These are phyloP conservation scores for Trametes coccinea DNA, from an alignment of 768 basidiomycete genomes.

Conservation along the genomic window DNA sequence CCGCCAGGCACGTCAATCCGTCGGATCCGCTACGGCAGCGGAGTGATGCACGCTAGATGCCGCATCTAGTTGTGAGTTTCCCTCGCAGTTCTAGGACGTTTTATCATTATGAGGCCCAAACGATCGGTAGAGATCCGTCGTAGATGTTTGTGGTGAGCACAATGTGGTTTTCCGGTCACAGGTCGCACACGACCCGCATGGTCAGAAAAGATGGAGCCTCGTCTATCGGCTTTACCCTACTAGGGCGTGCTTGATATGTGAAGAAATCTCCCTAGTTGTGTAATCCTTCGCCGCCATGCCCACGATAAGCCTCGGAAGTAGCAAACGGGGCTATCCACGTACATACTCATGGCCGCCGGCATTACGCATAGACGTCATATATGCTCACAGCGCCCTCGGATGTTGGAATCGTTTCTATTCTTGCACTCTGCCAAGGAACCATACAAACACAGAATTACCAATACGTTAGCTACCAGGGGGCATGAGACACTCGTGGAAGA, in stretches of 20 bases:
- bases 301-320: neutral
- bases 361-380: too few relatives aligned
- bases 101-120: too few relatives aligned
- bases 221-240: too few relatives aligned
- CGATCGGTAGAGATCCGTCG: neutral
- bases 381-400: neutral
- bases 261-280: neutral
- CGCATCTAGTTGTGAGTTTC: too few relatives aligned
- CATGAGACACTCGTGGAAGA: neutral
- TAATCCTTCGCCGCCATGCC: neutral
- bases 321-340: too few relatives aligned
- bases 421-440: neutral
- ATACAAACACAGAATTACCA: slow-evolving; percentile 1
- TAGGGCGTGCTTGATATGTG: neutral
- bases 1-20: too few relatives aligned
- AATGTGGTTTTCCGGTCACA: neutral
- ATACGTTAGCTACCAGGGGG: neutral
- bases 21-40: too few relatives aligned
- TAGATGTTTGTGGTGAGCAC: neutral
- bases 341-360: neutral
- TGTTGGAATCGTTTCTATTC: slow-evolving; percentile 5
- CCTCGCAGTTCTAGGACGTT: too few relatives aligned
- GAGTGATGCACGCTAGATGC: too few relatives aligned
- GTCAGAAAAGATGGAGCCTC: neutral
- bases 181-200: neutral